Evolutionary conservation across 2,329 filamentous ascomycete species (phyloP).

Genomic region (Fusarium concolor): DNA sequence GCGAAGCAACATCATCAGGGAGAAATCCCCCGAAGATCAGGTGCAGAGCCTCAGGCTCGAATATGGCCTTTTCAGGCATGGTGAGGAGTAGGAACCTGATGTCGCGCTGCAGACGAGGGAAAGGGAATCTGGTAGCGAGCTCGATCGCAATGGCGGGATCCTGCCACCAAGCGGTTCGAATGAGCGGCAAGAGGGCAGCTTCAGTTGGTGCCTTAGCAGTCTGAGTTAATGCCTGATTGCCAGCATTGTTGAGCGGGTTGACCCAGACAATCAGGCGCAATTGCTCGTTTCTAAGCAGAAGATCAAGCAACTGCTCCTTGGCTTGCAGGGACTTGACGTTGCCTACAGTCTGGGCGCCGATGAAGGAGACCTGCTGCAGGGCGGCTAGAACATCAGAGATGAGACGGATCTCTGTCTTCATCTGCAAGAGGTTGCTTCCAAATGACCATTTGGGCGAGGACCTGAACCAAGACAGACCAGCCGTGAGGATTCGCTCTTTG

Average conservation of each 20-base stretch:
- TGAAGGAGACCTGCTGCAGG: slow-evolving; percentile 71
- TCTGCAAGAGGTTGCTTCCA: slow-evolving; percentile 90
- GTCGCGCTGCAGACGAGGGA: slow-evolving; percentile 76
- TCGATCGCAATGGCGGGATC: slow-evolving; percentile 89
- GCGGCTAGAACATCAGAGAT: slow-evolving; percentile 78
- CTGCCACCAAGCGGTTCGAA: slow-evolving; percentile 89
- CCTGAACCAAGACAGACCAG: slow-evolving; percentile 89
- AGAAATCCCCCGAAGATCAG: slow-evolving; percentile 82
- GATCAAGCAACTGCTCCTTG: slow-evolving; percentile 85
- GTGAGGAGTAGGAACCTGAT: slow-evolving; percentile 84
- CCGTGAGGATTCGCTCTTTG: slow-evolving; percentile 89
- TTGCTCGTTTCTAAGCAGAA: slow-evolving; percentile 87
- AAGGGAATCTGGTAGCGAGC: slow-evolving; percentile 82
- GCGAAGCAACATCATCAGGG: slow-evolving; percentile 79
- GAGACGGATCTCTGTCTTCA: slow-evolving; percentile 90
- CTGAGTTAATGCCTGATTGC: slow-evolving; percentile 52
- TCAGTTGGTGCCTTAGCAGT: slow-evolving; percentile 55
- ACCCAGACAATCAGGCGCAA: slow-evolving; percentile 89
- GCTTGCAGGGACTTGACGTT: slow-evolving; percentile 74
- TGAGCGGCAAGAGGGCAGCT: slow-evolving; percentile 68
- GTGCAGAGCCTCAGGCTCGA: slow-evolving; percentile 84
- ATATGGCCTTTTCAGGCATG: slow-evolving; percentile 84
- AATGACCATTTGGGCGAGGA: slow-evolving; percentile 91
- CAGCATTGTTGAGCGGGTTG: slow-evolving; percentile 75
- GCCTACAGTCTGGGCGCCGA: slow-evolving; percentile 65